Percentiles rank a stretch among this genome's conserved stretches.
Conservation (phyloP, 1,284 basidiomycete species). For the Apiotrichum porosum region DNA sequence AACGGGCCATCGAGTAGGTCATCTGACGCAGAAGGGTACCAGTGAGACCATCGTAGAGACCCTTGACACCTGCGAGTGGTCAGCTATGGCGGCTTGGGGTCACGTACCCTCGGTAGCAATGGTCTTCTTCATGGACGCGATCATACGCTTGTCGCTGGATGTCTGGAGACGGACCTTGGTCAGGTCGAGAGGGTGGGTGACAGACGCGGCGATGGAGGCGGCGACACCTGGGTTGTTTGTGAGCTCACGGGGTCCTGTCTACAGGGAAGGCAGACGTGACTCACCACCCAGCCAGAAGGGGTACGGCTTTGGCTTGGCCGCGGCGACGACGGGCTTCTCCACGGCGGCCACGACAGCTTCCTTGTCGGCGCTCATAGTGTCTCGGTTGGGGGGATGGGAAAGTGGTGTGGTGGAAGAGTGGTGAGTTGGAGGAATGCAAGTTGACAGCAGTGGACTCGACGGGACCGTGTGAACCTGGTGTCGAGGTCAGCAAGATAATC, state of each 20-base stretch:
- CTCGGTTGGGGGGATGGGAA: not conserved
- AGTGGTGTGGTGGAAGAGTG: not conserved
- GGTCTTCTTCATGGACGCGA: conserved; percentile 71
- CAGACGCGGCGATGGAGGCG: conserved; percentile 71
- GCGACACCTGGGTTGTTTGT: conserved; percentile 56
- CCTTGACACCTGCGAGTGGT: conserved; percentile 56
- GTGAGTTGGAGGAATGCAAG: too few relatives aligned
- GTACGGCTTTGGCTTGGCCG: conserved; percentile 54
- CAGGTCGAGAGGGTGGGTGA: conserved; percentile 79
- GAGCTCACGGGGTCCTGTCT: not conserved
- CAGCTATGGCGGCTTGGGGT: not conserved
- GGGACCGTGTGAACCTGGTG: too few relatives aligned
- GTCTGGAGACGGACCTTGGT: conserved; percentile 84
- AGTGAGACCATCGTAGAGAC: conserved; percentile 77
- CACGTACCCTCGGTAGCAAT: conserved; percentile 40
- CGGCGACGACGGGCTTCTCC: conserved; percentile 3
- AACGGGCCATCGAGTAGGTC: conserved; percentile 86
- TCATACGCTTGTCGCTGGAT: conserved; percentile 79
- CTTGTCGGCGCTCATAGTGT: conserved; percentile 1
- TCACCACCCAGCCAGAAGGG: conserved; percentile 75
- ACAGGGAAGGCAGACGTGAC: conserved; percentile 21
- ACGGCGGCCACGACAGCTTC: not conserved
- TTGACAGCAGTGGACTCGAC: too few relatives aligned
- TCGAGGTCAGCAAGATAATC: too few relatives aligned
- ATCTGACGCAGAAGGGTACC: conserved; percentile 88